Percentiles rank a stretch among this genome's conserved stretches.
These are phyloP conservation scores for Bipolaris bicolor DNA, from an alignment of 2,329 filamentous ascomycete genomes.

Conservation along the genomic window DNA sequence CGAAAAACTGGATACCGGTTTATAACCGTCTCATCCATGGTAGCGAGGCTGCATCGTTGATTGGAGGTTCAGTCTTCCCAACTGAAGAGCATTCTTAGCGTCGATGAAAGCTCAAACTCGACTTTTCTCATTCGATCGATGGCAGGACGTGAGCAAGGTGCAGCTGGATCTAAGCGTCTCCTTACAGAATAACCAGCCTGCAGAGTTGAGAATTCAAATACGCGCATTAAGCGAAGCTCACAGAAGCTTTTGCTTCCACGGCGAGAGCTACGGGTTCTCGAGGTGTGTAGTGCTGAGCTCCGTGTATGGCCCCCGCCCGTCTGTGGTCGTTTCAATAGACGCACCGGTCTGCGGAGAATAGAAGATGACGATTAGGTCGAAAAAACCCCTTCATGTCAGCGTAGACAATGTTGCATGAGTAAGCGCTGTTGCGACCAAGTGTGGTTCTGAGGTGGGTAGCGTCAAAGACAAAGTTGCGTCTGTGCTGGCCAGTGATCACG, in stretches of 20 bases:
- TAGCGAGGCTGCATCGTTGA: constrained; percentile 49
- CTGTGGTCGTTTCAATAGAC: constrained; percentile 49
- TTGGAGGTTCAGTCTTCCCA: constrained; percentile 48
- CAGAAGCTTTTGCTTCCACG: constrained; percentile 34
- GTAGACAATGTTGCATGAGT: constrained; percentile 44
- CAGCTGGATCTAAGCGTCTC: constrained; percentile 47
- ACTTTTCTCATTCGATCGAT: constrained; percentile 49
- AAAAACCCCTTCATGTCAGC: constrained; percentile 46
- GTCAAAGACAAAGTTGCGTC: constrained; percentile 41
- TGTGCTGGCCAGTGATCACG: constrained; percentile 22
- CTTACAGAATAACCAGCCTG: constrained; percentile 51
- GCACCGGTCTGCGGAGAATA: constrained; percentile 52
- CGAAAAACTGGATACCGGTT: constrained; percentile 55
- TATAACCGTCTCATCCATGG: constrained; percentile 50
- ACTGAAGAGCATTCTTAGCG: constrained; percentile 49
- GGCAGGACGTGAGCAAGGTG: constrained; percentile 52
- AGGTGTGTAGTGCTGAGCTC: constrained; percentile 53
- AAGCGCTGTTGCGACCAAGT: constrained; percentile 36
- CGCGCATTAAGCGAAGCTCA: constrained; percentile 28
- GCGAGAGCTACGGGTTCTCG: constrained; percentile 55
- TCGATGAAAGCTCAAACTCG: constrained; percentile 44
- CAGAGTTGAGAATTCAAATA: constrained; percentile 52
- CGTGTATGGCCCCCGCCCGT: constrained; percentile 52
- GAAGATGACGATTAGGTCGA: constrained; percentile 51
- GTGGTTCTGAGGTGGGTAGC: constrained; percentile 50